Conservation (phyloP, 345 rosid genomes). For the Salix exigua region DNA sequence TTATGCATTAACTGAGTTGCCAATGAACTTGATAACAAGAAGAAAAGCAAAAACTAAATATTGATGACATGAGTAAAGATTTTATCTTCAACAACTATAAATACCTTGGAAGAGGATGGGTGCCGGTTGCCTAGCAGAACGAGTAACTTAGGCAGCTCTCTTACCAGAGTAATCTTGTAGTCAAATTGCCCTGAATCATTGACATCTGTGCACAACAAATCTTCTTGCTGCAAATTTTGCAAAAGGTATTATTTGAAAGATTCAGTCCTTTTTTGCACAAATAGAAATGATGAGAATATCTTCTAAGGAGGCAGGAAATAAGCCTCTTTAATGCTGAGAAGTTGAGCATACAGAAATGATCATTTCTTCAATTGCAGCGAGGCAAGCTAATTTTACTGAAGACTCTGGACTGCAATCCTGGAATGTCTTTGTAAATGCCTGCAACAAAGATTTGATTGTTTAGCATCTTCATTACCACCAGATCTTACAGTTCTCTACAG, state of each 20-base stretch:
- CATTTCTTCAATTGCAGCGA: constrained; percentile 56
- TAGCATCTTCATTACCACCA: constrained; percentile 2
- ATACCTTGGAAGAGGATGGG: constrained; percentile 62
- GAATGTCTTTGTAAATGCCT: constrained; percentile 81
- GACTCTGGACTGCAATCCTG: constrained; percentile 60
- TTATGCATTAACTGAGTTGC: background rate
- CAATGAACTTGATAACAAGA: background rate
- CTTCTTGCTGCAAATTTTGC: constrained; percentile 41
- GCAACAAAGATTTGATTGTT: constrained; percentile 23
- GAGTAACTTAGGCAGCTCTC: constrained; percentile 62
- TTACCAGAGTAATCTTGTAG: constrained; percentile 60
- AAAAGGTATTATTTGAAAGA: background rate
- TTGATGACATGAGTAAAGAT: background rate
- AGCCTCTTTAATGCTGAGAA: background rate
- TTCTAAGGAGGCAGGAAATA: background rate
- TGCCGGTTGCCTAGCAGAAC: constrained; percentile 53
- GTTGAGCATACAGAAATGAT: constrained; percentile 60
- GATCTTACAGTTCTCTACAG: constrained; percentile 1
- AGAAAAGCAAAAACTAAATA: background rate
- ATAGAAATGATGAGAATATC: background rate
- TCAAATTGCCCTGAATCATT: constrained; percentile 42
- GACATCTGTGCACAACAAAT: constrained; percentile 29
- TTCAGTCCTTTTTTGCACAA: background rate
- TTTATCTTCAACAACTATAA: constrained; percentile 7
- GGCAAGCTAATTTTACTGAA: constrained; percentile 58